Evolutionary conservation across 2,329 filamentous ascomycete genomes (phyloP), one percentile per base, ranked within the genome.

Genomic region (Trichothecium sympodiale): DNA sequence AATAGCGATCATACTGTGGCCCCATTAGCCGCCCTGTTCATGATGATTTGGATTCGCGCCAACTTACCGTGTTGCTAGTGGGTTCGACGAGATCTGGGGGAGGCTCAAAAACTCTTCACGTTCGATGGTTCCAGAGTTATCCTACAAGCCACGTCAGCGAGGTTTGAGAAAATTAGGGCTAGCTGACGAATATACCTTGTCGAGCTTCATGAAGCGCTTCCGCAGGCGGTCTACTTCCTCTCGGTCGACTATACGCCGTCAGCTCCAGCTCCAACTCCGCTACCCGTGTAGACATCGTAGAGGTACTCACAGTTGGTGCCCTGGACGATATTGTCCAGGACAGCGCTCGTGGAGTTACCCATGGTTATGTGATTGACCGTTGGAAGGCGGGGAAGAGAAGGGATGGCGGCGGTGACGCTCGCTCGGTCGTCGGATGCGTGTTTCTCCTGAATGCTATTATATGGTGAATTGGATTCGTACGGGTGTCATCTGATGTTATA

Each of bases 131-230:
- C 91, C 91, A 12, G 88, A 95, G 66, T 93, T 93, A 60, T 98
- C 89, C 89, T 95, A 17, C 8, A 10, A 14, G 26, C 33, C 14
- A 31, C 8, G 17, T 38, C 31, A 41, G 41, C 43, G n/a, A 41
- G 8, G 30, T 8, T 20, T 18, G 12, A 8, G 30, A 10, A 18
- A 10, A 28, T 8, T 14, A 15, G 14, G 26, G 28, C 20, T 30
- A 37, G 33, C 20, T 9, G 4, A 16, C 27, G 31, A 17, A 46
- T 65, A 47, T 63, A 91, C 89, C 76, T 95, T 96, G 64, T 98
- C 91, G 41, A 98, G 70, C 66, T 98, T 98, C 89, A 96, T 96
- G 57, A 98, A 98, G 43, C 89, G 77, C 69, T 98, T 98, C 54
- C 87, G 77, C 57, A 98, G 71, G 53, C 91, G 77, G 57, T 96